Base-by-base conservation (phyloP, 177 flowering plant genomes). In the Vitis hybrid region DNA sequence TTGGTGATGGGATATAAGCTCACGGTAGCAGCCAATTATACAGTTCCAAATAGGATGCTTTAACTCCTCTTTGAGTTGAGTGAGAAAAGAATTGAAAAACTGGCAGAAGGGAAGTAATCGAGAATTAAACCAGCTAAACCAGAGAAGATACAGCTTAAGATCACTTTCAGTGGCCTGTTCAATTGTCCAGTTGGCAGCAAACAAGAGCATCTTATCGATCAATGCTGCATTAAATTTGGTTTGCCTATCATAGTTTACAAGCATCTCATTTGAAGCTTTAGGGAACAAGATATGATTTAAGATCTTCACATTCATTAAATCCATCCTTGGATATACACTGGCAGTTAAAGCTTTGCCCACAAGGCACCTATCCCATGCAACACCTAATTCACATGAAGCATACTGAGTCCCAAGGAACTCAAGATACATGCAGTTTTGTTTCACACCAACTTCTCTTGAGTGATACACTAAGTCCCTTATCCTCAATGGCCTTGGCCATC, bases 141-240 rank as follows among this genome's bases (percentile, higher is more conserved):
- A 87, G 31, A 62, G 67, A 74, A 85, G 73, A 78, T 94, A 89
- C 17, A 92, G 83, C 13, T 73, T 33, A 52, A 87, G 70, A 79
- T 94, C 97, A 73, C 68, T 75, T 73, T 82, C 90, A 67, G 81
- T 81, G 18, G 90, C 99, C 76, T 92, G 98, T 75, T 94, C 97
- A 59, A 92, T 73, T 6, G 81, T 69, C 99, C 99, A 96, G 64
- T 81, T 86, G 61, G 91, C 92, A 74, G 97, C 97, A 88, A 85
- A 88, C 2, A 78, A 73, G n/a, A 94, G 76, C 90, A 82, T 85
- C 69, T 86, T 87, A 31, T 80, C 71, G 13, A 73, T 71, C 70
- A 81, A 64, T 24, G 53, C 75, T 54, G 62, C 38, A 38, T 84
- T 76, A 67, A 76, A 71, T 5, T 82, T 76, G 51, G 58, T 17